Base-by-base conservation (phyloP, 768 basidiomycete species). In the Leccinum barrowsii region DNA sequence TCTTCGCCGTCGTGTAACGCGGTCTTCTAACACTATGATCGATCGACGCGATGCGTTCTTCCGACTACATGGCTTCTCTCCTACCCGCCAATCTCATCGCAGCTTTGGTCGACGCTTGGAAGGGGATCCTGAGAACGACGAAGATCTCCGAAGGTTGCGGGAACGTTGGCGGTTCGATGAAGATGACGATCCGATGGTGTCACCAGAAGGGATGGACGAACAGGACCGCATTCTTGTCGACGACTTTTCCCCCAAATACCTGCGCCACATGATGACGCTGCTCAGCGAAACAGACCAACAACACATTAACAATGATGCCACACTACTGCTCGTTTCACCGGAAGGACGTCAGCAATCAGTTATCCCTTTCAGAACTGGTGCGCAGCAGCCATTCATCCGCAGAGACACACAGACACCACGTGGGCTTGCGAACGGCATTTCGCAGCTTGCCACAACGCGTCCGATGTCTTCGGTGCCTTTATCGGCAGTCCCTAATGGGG, bases 11-110 rank as follows among this genome's bases (percentile, higher is more conserved):
- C 88, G 96, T 8, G 73, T 81, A 57, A 94, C 94, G 1, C 90
- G 96, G 55, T 91, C 90, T 34, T 95, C 95, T 4, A 83, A 91
- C 28, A 69, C 86, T 13, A 76, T 85, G 61, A 64, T 96, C 17
- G 94, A 97, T 74, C 82, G 96, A 51, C 83, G 87, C 13, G 72
- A 76, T 57, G 63, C 73, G 13, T 65, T 68, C 56, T 63, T 63
- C 37, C 64, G 65, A 52, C 60, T 59, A 34, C 64, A 64, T 19
- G 73, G 67, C 21, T 64, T 73, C 28, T 56, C 54, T 52, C 61
- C 64, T 0, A 42, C 59, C 0, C 13, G 54, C 15, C 64, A 55
- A n/a, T 34, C 58, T 2, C 62, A 59, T 15, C 56, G 44, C 13
- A 47, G 22, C 40, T 66, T 70, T 35, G 63, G 63, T 37, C 61